A percentile compares a stretch with the other conserved stretches of the same genome.
phyloP scores from a whole-genome alignment of 441 rosid species.

The Syzygium syzygioides region DNA sequence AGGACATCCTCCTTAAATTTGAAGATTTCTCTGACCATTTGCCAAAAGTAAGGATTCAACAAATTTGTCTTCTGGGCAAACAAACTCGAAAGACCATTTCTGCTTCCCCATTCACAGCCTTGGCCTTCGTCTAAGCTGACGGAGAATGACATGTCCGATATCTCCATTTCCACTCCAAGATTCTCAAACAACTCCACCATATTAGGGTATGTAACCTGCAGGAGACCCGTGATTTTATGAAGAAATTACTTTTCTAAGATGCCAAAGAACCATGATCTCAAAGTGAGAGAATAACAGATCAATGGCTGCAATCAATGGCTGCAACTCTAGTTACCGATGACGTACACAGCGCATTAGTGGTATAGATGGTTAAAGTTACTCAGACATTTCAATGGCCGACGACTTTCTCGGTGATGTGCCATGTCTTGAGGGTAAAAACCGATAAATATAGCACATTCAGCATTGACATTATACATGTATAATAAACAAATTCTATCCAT shows the following conservation, averaged over 20 bases:
- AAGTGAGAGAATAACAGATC: background rate
- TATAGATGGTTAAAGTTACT: background rate
- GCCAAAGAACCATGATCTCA: background rate
- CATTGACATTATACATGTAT: background rate
- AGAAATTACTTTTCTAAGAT: background rate
- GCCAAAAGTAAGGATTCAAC: constrained; percentile 74
- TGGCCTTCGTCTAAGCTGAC: constrained; percentile 72
- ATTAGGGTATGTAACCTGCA: constrained; percentile 82
- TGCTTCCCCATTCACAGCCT: constrained; percentile 94
- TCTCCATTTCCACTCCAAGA: constrained; percentile 84
- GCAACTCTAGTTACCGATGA: background rate
- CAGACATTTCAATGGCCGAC: background rate
- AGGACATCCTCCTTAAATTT: constrained; percentile 68
- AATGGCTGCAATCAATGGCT: background rate
- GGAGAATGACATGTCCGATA: constrained; percentile 82
- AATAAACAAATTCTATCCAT: background rate
- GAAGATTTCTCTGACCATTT: constrained; percentile 67
- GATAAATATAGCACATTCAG: background rate
- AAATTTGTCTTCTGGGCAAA: constrained; percentile 75
- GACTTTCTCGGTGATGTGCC: background rate
- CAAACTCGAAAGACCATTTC: constrained; percentile 62
- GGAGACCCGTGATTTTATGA: background rate
- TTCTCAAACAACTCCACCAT: constrained; percentile 85
- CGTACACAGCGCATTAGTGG: background rate
- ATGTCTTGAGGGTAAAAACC: background rate